Base-by-base conservation (phyloP, 352 stramenopile genomes). In the Phytophthora lateralis region DNA sequence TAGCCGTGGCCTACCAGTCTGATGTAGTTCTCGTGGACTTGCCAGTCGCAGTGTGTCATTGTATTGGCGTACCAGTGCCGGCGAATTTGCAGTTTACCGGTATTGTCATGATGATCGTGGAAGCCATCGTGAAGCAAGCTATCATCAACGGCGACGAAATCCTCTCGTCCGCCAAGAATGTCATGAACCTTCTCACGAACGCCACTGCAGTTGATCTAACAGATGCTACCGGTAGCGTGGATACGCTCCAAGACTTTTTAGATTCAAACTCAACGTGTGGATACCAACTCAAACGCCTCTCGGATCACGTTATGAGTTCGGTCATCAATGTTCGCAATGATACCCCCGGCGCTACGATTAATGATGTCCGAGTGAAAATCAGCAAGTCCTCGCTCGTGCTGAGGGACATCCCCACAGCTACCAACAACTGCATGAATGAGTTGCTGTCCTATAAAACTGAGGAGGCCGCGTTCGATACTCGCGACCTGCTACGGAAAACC, bases 21-120 rank as follows among this genome's bases (percentile, higher is more conserved):
- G 71, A 89, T 50, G 73, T 89, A 11, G 78, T 73, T 0, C 27
- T 85, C 0, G 63, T 70, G 29, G 80, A 89, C 48, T 35, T 88
- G 15, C 80, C 80, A 0, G 54, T 78, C 6, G 80, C 74, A 1
- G 73, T 86, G n/a, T 63, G 68, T 15, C 75, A 66, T 24, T 88
- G 80, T 30, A 48, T 85, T 9, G 73, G 73, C 2, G n/a, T 86
- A 10, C 62, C 73, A 0, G 54, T 69, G 0, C 70, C 73, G 1
- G 43, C 15, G 7, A 66, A 57, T 12, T 17, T 45, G 11, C 30
- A 53, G 24, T 70, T 57, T 46, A 27, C 26, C 3, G 55, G 30
- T 11, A 17, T 47, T 2, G 29, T 66, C n/a, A 34, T 66, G 2
- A 44, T 62, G n/a, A 53, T 70, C 12, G 56, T 65, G 3, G 47